Evolutionary conservation across 2,329 filamentous ascomycete genomes (phyloP).

Genomic region (Paecilomyces niveus): DNA sequence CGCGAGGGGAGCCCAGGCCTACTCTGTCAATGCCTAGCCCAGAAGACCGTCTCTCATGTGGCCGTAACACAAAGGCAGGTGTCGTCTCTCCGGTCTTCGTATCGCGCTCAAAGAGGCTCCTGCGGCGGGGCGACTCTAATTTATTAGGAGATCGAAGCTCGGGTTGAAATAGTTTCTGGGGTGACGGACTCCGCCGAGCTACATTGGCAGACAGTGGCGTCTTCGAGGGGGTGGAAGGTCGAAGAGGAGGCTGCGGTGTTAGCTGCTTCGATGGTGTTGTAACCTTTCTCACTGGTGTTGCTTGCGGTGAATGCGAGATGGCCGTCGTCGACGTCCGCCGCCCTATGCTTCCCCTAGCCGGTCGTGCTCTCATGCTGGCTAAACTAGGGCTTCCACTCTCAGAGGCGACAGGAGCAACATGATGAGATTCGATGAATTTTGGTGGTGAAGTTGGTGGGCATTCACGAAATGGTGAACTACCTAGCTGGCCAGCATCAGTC

Average conservation of each 20-base stretch:
- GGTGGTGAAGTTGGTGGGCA: slow-evolving; percentile 24
- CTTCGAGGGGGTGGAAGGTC: slow-evolving; percentile 43
- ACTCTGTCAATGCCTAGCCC: slow-evolving; percentile 63
- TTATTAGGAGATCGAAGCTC: slow-evolving; percentile 34
- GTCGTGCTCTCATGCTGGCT: slow-evolving; percentile 43
- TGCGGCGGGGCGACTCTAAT: slow-evolving; percentile 26
- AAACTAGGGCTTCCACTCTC: slow-evolving; percentile 50
- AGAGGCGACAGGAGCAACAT: slow-evolving; percentile 35
- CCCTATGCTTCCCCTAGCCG: slow-evolving; percentile 43
- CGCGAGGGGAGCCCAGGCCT: slow-evolving; percentile 68
- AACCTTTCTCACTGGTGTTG: slow-evolving; percentile 33
- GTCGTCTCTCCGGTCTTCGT: slow-evolving; percentile 50
- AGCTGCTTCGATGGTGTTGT: slow-evolving; percentile 33
- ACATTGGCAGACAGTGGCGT: slow-evolving; percentile 44
- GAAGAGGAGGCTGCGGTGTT: slow-evolving; percentile 36
- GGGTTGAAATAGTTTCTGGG: slow-evolving; percentile 41
- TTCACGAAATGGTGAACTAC: slow-evolving; percentile 42
- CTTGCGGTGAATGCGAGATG: slow-evolving; percentile 27
- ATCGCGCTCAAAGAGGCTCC: slow-evolving; percentile 50
- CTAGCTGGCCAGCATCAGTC: slow-evolving; percentile 41
- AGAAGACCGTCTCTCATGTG: slow-evolving; percentile 53
- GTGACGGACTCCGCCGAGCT: slow-evolving; percentile 41
- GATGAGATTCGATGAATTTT: slow-evolving; percentile 21
- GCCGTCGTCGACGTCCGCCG: slow-evolving; percentile 38
- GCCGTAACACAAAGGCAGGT: slow-evolving; percentile 58